Evolutionary conservation across 495 filamentous ascomycete genomes (phyloP), one percentile per base, ranked within the genome.

Genomic region (Trypethelium eluteriae): DNA sequence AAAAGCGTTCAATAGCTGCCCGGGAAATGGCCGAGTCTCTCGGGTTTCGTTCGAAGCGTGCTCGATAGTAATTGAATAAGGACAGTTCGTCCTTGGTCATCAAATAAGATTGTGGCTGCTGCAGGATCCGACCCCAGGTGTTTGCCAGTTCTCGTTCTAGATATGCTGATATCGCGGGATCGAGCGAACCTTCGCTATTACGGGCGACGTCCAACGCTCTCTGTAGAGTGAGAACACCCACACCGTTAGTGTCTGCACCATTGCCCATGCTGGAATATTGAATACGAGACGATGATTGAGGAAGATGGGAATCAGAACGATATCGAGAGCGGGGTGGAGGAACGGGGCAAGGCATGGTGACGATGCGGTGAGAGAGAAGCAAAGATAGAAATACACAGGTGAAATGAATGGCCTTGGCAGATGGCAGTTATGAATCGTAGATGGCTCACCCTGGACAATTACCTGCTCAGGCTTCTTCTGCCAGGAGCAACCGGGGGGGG

Each of bases 21-120:
- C 67, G 64, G 38, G 80, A 79, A n/a, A 84, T 67, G 34, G 67
- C 67, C 4, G 74, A 74, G 25, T 59, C 53, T 32, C 53, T 59
- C 6, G 53, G 53, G 14, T 44, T 61, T 36, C 79, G 81, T 11
- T 76, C 71, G 69, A 86, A 91, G 1, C 84, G 82, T 32, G 76
- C 69, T 53, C 87, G 84, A 74, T 86, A 91, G 72, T 85, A 92
- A 74, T 86, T 93, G 81, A 92, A 91, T 38, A 94, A 79, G 16
- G 88, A 83, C 68, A 91, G 92, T 73, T 94, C 89, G 70, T 89
- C 82, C 63, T 80, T 78, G 10, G 76, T 83, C 76, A 93, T 83
- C 16, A 92, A 71, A 74, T 91, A 92, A 7, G 74, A 74, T n/a
- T 82, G 76, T 3, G 85, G 87, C 46, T 85, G 75, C 3, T 77